Percentiles rank a stretch among this genome's conserved stretches.
These are phyloP conservation scores for Pelargonium fulgidum DNA, from an alignment of 441 rosid genomes.

Conservation along the genomic window DNA sequence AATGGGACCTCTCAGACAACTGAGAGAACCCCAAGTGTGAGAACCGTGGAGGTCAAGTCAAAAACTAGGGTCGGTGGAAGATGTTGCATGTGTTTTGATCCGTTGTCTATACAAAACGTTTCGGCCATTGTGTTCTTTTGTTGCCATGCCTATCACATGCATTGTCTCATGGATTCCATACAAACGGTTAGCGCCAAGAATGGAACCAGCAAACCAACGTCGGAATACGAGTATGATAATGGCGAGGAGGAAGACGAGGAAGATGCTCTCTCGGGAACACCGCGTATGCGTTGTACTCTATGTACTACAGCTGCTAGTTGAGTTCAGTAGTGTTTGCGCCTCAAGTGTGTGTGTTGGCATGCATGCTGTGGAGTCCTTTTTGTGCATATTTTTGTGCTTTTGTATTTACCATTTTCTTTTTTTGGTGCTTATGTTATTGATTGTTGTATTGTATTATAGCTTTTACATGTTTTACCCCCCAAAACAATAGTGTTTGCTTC, in stretches of 20 bases:
- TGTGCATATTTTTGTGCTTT: too few relatives aligned
- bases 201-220: conserved; percentile 29
- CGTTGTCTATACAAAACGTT: conserved; percentile 69
- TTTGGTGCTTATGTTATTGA: too few relatives aligned
- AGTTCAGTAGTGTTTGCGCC: conserved; percentile 16
- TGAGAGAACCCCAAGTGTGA: conserved; percentile 36
- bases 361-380: too few relatives aligned
- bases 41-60: conserved; percentile 68
- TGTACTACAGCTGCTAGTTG: conserved; percentile 88
- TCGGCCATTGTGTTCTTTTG: conserved; percentile 82
- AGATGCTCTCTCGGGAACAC: conserved; percentile 31
- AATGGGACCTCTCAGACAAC: conserved; percentile 35
- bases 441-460: too few relatives aligned
- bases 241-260: conserved; percentile 42
- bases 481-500: too few relatives aligned
- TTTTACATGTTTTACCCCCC: too few relatives aligned
- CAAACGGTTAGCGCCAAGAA: conserved; percentile 41
- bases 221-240: conserved; percentile 34
- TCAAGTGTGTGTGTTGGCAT: not conserved
- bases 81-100: conserved; percentile 95
- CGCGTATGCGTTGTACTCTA: conserved; percentile 74
- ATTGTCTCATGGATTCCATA: conserved; percentile 76
- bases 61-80: conserved; percentile 81
- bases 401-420: too few relatives aligned
- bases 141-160: conserved; percentile 86